Conservation (phyloP, 2,329 filamentous ascomycete species). For the Epichloe sylvatica region DNA sequence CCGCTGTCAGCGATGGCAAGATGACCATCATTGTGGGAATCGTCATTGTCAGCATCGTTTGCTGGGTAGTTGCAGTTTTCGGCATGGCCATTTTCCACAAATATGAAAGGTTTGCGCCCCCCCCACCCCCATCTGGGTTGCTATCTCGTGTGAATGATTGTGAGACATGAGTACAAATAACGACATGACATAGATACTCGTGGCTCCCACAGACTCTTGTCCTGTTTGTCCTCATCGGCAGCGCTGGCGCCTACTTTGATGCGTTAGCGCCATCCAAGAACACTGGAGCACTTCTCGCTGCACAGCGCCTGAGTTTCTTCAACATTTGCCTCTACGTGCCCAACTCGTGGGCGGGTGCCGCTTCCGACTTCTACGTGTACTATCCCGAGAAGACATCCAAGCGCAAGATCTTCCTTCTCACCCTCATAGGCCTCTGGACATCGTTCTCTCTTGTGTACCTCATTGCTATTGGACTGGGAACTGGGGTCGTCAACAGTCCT, state of each 20-base stretch:
- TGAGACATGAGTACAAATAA: neutral
- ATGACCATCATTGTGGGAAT: conserved; percentile 65
- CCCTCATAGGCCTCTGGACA: conserved; percentile 50
- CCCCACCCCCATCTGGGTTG: too few relatives aligned
- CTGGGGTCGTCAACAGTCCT: conserved; percentile 34
- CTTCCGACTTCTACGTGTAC: conserved; percentile 70
- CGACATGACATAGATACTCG: conserved; percentile 12
- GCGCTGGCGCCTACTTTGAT: conserved; percentile 46
- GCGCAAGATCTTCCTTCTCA: conserved; percentile 51
- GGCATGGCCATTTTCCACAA: conserved; percentile 42
- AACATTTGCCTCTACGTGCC: conserved; percentile 46
- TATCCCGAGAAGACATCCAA: conserved; percentile 49
- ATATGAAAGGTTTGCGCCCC: conserved; percentile 42
- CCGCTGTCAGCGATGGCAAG: conserved; percentile 50
- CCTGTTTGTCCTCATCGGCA: conserved; percentile 58
- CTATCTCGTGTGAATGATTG: neutral
- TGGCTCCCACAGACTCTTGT: conserved; percentile 56
- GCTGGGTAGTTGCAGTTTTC: conserved; percentile 56
- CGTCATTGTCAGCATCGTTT: conserved; percentile 59
- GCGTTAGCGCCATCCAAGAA: conserved; percentile 47
- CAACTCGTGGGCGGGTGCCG: conserved; percentile 52
- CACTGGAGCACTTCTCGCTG: conserved; percentile 52
- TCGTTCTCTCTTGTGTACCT: conserved; percentile 58
- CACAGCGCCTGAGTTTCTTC: conserved; percentile 47
- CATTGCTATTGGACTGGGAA: conserved; percentile 37